phyloP scores from a whole-genome alignment of 495 filamentous ascomycete species.

The Annulohypoxylon bovei region DNA sequence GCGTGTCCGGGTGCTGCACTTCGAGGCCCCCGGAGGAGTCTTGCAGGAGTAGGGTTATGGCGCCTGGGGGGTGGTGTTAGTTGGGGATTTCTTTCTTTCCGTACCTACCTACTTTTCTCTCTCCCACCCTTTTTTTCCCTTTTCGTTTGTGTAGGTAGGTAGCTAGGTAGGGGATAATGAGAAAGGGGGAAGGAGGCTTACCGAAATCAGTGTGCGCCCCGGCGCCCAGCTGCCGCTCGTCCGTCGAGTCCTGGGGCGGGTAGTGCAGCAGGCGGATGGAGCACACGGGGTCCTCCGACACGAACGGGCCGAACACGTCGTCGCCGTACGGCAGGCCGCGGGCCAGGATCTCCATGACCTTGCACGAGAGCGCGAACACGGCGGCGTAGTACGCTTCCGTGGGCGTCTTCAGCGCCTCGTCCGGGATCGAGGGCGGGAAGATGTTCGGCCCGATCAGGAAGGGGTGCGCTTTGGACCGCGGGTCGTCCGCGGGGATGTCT shows the following conservation, averaged over 20 bases:
- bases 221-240: conserved; percentile 49
- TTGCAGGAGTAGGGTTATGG: conserved; percentile 58
- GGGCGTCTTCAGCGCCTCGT: conserved; percentile 33
- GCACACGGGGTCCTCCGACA: conserved; percentile 49
- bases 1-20: conserved; percentile 53
- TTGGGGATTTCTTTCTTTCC: background rate
- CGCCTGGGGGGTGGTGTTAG: conserved; percentile 40
- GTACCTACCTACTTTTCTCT: too few species aligned
- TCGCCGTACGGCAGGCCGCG: conserved; percentile 51
- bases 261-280: conserved; percentile 57
- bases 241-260: conserved; percentile 52
- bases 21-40: conserved; percentile 55
- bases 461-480: conserved; percentile 48
- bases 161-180: too few species aligned
- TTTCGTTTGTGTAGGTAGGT: too few species aligned
- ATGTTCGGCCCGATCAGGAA: conserved; percentile 58
- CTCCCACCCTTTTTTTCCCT: too few species aligned
- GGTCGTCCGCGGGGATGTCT: conserved; percentile 55
- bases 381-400: conserved; percentile 45
- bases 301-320: conserved; percentile 54
- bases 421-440: conserved; percentile 51
- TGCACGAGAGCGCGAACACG: conserved; percentile 47
- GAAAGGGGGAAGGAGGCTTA: background rate
- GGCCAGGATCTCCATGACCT: conserved; percentile 52
- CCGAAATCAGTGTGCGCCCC: conserved; percentile 65